Conservation (phyloP, 1,284 basidiomycete genomes). For the Cystobasidium slooffiae region DNA sequence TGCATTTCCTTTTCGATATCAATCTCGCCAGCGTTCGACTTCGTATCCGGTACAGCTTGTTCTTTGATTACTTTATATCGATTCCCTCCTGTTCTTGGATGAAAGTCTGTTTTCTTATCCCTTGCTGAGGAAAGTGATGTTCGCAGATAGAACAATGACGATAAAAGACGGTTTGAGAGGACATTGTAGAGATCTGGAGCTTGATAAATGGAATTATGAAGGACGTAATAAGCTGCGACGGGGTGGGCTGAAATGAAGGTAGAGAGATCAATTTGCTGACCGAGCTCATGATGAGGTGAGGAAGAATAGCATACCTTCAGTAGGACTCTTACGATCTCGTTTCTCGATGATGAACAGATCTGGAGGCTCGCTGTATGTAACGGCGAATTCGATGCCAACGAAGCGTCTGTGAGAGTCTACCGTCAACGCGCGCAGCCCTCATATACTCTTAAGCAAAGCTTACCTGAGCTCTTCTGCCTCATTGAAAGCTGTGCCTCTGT, state of each 20-base stretch:
- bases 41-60: slow-evolving; percentile 10
- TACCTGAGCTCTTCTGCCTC: slow-evolving; percentile 80
- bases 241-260: slow-evolving; percentile 65
- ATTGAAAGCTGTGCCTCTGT: slow-evolving; percentile 63
- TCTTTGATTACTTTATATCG: slow-evolving; percentile 37
- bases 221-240: slow-evolving; percentile 79
- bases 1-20: slow-evolving; percentile 8
- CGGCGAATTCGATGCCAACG: slow-evolving; percentile 78
- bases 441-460: neutral
- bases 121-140: slow-evolving; percentile 31
- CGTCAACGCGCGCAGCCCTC: neutral
- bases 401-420: slow-evolving; percentile 66
- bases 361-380: slow-evolving; percentile 76
- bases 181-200: slow-evolving; percentile 80
- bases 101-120: slow-evolving; percentile 35
- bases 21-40: neutral
- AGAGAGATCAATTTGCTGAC: neutral
- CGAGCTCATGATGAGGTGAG: neutral
- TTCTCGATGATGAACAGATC: slow-evolving; percentile 84
- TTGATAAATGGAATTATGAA: slow-evolving; percentile 82
- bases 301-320: slow-evolving; percentile 25
- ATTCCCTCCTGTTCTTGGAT: slow-evolving; percentile 42
- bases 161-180: slow-evolving; percentile 70
- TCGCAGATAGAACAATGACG: slow-evolving; percentile 41
- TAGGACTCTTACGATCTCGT: slow-evolving; percentile 64